Evolutionary conservation across 352 stramenopile genomes (phyloP), one percentile per base, ranked within the genome.

Genomic region (Phytophthora niederhauseri): DNA sequence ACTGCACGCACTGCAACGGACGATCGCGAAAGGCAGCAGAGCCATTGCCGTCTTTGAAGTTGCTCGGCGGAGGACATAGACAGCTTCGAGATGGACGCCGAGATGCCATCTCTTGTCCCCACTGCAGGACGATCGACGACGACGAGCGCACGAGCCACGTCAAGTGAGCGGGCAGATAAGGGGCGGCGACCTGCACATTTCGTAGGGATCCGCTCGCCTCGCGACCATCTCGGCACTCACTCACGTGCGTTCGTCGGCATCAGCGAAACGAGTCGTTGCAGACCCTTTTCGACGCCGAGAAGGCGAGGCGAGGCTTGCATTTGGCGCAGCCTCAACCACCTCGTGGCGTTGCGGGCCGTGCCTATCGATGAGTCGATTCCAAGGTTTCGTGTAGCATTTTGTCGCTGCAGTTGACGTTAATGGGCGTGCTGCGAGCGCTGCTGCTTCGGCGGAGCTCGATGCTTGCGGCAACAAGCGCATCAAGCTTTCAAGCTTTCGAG

Each of bases 81-180:
- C 22, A 5, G 2, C 26, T 31, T 61, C 28, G 45, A 64, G n/a
- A 19, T 45, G 36, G 41, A 49, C 41, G 41, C 6, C 57, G 20
- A 45, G 15, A 30, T 46, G 45, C n/a, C 45, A 66, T 58, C 34
- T 63, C 34, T 48, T 26, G 20, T 20, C 24, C 49, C 8, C 48
- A 8, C 9, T 26, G 51, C 4, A 9, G 51, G 6, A 17, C 51
- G 52, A 63, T 63, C 46, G 41, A 69, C 56, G 64, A 70, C 38
- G 51, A 45, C 61, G 61, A 68, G 15, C 9, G 52, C 43, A 68
- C 19, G 52, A 68, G 52, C 50, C 20, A 70, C 48, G 36, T 60
- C 63, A 70, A 70, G 43, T 51, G 26, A 31, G 64, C 34, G 64
- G 49, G 14, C 64, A 66, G 28, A 60, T 70, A 70, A 49, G 46